A percentile compares a stretch with the other conserved stretches of the same genome.
phyloP scores from a whole-genome alignment of 352 stramenopile species.

The Phytopythium ostracodes region DNA sequence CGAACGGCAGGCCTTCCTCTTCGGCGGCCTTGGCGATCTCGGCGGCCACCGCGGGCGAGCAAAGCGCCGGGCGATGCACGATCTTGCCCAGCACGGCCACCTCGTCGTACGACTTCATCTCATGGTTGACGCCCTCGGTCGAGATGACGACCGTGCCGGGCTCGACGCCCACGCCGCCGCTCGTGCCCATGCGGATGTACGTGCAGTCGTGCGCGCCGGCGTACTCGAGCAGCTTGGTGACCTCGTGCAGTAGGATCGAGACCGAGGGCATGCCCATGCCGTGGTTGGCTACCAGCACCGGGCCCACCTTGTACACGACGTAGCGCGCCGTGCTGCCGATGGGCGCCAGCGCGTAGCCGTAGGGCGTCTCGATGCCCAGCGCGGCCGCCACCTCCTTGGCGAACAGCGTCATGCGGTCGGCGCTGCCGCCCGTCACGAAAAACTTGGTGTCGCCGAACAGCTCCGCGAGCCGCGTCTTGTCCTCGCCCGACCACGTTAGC shows the following conservation, averaged over 20 bases:
- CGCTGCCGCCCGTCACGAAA: slow-evolving; percentile 68
- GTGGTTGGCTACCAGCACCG: slow-evolving; percentile 76
- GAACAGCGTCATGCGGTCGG: slow-evolving; percentile 75
- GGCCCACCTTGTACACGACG: slow-evolving; percentile 76
- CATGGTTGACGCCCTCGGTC: slow-evolving; percentile 79
- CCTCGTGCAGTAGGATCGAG: slow-evolving; percentile 77
- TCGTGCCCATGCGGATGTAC: slow-evolving; percentile 84
- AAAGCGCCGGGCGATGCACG: slow-evolving; percentile 47
- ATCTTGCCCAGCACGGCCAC: slow-evolving; percentile 58
- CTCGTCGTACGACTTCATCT: slow-evolving; percentile 63
- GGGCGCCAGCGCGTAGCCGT: slow-evolving; percentile 53
- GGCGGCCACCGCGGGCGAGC: slow-evolving; percentile 44
- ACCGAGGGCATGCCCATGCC: slow-evolving; percentile 82
- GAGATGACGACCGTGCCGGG: slow-evolving; percentile 79
- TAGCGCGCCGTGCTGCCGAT: slow-evolving; percentile 75
- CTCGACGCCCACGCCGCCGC: slow-evolving; percentile 70
- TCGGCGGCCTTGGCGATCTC: slow-evolving; percentile 49
- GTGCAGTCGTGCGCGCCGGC: slow-evolving; percentile 44
- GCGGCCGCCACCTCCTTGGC: slow-evolving; percentile 48
- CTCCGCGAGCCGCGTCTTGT: slow-evolving; percentile 34
- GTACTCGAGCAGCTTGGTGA: slow-evolving; percentile 82
- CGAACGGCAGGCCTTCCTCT: slow-evolving; percentile 47
- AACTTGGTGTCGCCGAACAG: slow-evolving; percentile 80
- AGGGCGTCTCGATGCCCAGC: slow-evolving; percentile 53
- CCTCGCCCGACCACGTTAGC: slow-evolving; percentile 47